phyloP scores from a whole-genome alignment of 2,329 filamentous ascomycete species.

The Pseudogymnoascus pannorum region DNA sequence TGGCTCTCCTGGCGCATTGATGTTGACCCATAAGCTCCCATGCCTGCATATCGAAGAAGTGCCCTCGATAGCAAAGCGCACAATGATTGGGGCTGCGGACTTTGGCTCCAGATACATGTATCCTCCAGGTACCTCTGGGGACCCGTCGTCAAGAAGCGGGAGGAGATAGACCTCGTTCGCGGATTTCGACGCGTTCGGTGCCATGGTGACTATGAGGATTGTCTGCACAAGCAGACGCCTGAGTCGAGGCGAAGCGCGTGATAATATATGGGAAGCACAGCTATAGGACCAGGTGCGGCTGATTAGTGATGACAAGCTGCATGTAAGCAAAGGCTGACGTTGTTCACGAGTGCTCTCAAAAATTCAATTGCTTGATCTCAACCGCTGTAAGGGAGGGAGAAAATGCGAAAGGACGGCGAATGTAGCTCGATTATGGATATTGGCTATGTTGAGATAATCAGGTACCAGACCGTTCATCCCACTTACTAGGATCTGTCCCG shows the following conservation, averaged over 20 bases:
- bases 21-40: constrained; percentile 94
- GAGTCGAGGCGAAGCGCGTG: neutral
- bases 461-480: neutral
- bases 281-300: neutral
- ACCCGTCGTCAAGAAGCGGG: constrained; percentile 85
- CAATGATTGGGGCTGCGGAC: constrained; percentile 64
- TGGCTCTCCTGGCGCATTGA: constrained; percentile 66
- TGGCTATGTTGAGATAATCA: constrained; percentile 5
- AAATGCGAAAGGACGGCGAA: neutral
- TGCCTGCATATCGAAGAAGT: constrained; percentile 92
- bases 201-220: constrained; percentile 35
- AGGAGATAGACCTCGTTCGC: constrained; percentile 76
- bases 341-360: neutral
- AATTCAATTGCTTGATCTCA: neutral
- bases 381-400: neutral
- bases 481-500: neutral
- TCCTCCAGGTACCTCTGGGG: constrained; percentile 77
- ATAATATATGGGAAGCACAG: neutral
- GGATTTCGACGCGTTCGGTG: constrained; percentile 53
- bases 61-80: constrained; percentile 88
- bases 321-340: constrained; percentile 6
- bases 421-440: neutral
- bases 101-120: constrained; percentile 85
- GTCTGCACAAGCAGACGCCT: neutral
- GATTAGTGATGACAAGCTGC: neutral